Conservation (phyloP, 2,329 filamentous ascomycete species). For the Cladosporium sp. region DNA sequence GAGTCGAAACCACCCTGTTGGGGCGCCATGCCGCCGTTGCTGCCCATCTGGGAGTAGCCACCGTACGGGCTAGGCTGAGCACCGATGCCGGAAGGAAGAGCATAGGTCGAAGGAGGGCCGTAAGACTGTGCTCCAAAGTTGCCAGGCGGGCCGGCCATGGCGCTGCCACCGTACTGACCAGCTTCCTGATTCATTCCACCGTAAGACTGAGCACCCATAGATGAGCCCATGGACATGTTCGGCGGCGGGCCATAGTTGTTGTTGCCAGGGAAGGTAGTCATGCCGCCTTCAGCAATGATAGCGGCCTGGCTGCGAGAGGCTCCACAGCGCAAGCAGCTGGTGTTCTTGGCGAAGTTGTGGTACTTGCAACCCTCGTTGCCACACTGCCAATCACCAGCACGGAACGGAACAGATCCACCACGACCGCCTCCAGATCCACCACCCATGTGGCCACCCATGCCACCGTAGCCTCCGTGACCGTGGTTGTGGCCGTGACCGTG, state of each 20-base stretch:
- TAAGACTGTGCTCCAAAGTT: slow-evolving; percentile 70
- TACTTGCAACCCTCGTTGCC: slow-evolving; percentile 96
- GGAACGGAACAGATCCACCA: slow-evolving; percentile 81
- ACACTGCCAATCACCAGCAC: slow-evolving; percentile 98
- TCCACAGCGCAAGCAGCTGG: slow-evolving; percentile 93
- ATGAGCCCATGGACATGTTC: slow-evolving; percentile 66
- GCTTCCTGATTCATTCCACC: slow-evolving; percentile 52
- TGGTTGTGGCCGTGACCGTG: slow-evolving; percentile 11
- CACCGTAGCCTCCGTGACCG: slow-evolving; percentile 35
- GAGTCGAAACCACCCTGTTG: slow-evolving; percentile 75
- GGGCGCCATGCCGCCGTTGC: slow-evolving; percentile 67
- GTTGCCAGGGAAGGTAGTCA: slow-evolving; percentile 44
- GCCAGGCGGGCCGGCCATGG: slow-evolving; percentile 54
- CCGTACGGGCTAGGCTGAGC: slow-evolving; percentile 72
- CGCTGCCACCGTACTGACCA: slow-evolving; percentile 66
- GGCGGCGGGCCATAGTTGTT: slow-evolving; percentile 57
- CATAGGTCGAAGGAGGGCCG: slow-evolving; percentile 83
- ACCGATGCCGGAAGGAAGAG: slow-evolving; percentile 78
- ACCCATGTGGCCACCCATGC: slow-evolving; percentile 38
- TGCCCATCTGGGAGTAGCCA: slow-evolving; percentile 55
- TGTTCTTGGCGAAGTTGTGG: slow-evolving; percentile 99
- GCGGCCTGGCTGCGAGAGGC: slow-evolving; percentile 90
- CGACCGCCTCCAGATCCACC: slow-evolving; percentile 50
- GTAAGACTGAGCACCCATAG: slow-evolving; percentile 26
- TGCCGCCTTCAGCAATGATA: slow-evolving; percentile 82